Percentiles rank a stretch among this genome's conserved stretches.
Evolutionary conservation across 371 early-diverging fungal genomes (phyloP).

Genomic region (Mucor sp.): DNA sequence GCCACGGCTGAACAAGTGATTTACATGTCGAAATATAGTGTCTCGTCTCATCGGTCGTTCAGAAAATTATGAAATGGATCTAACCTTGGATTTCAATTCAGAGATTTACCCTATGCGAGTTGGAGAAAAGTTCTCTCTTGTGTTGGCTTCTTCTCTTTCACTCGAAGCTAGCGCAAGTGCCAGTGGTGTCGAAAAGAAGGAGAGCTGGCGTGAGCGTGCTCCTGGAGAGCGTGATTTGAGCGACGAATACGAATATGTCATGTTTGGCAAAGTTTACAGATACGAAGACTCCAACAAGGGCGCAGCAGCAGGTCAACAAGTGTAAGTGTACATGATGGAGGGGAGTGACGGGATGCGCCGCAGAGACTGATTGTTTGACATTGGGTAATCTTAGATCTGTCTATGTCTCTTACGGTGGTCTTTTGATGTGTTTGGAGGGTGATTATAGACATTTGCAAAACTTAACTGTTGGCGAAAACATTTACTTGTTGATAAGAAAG

Average conservation of each 20-base stretch:
- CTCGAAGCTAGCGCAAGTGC: slow-evolving; percentile 45
- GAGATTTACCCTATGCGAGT: slow-evolving; percentile 89
- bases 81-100: slow-evolving; percentile 90
- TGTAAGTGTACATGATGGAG: slow-evolving; percentile 58
- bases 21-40: slow-evolving; percentile 53
- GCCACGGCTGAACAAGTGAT: neutral
- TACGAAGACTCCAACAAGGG: slow-evolving; percentile 73
- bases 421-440: slow-evolving; percentile 90
- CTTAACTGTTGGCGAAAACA: slow-evolving; percentile 81
- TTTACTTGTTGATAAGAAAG: slow-evolving; percentile 90
- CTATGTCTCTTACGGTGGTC: slow-evolving; percentile 92
- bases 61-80: slow-evolving; percentile 88
- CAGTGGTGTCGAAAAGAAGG: slow-evolving; percentile 52
- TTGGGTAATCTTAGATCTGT: slow-evolving; percentile 59
- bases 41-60: slow-evolving; percentile 86
- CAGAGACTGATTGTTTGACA: neutral
- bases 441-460: slow-evolving; percentile 83
- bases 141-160: slow-evolving; percentile 79
- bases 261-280: slow-evolving; percentile 95
- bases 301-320: slow-evolving; percentile 60
- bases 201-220: slow-evolving; percentile 67
- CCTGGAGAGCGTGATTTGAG: slow-evolving; percentile 76
- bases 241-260: slow-evolving; percentile 97
- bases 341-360: neutral
- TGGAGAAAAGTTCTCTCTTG: slow-evolving; percentile 83